phyloP scores from a whole-genome alignment of 148 eudicot species.

The Amaranthus palmeri region DNA sequence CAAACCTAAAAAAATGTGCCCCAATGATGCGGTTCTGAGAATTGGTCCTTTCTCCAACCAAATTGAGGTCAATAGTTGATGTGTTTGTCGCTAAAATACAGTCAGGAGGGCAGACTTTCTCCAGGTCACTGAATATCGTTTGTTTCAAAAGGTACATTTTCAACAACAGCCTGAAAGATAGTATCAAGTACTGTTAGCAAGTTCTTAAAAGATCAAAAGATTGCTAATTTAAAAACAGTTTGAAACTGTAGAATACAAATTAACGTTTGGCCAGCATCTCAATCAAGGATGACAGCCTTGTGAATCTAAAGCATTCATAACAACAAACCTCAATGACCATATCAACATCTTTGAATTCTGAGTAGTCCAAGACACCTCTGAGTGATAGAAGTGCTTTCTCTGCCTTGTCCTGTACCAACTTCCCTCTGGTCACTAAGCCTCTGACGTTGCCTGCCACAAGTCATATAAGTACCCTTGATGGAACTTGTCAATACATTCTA shows the following conservation, averaged over 20 bases:
- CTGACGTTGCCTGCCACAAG: conserved; percentile 61
- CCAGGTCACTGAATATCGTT: conserved; percentile 76
- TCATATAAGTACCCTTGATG: conserved; percentile 7
- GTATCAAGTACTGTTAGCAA: conserved; percentile 19
- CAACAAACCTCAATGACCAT: conserved; percentile 86
- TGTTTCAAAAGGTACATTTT: conserved; percentile 75
- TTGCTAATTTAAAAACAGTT: not conserved
- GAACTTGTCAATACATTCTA: not conserved
- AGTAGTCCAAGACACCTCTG: conserved; percentile 82
- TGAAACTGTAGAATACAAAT: not conserved
- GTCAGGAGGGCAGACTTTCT: conserved; percentile 83
- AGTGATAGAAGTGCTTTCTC: conserved; percentile 71
- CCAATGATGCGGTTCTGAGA: conserved; percentile 85
- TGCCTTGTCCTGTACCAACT: conserved; percentile 63
- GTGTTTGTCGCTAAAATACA: conserved; percentile 96
- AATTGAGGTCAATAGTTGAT: conserved; percentile 79
- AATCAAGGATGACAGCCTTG: not conserved
- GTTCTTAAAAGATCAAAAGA: too few species aligned
- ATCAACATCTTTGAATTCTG: conserved; percentile 78
- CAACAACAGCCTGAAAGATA: conserved; percentile 75
- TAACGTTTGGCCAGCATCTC: not conserved
- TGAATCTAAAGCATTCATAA: not conserved
- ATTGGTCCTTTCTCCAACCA: conserved; percentile 69
- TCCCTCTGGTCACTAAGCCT: conserved; percentile 68
- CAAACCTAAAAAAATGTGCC: conserved; percentile 96